A percentile compares a stretch with the other conserved stretches of the same genome.
Evolutionary conservation across 306 rosid species (phyloP).

Genomic region (Parietaria judaica): DNA sequence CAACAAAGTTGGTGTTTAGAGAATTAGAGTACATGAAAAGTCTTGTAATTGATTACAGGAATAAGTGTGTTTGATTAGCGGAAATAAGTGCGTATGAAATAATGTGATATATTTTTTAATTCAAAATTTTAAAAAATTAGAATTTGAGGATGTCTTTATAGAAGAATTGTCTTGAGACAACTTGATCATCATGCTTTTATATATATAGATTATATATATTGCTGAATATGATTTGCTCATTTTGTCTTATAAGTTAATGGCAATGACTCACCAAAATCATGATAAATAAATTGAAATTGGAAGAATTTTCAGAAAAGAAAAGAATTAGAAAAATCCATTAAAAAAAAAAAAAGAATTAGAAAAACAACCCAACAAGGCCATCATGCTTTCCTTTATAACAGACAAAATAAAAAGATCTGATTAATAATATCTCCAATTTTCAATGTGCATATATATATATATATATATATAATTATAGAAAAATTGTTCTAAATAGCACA

Average conservation of each 20-base stretch:
- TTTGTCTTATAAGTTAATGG: slow-evolving; percentile 16
- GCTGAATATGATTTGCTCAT: slow-evolving; percentile 14
- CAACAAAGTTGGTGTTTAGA: too few species aligned
- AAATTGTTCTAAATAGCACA: too few species aligned
- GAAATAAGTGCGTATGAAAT: too few species aligned
- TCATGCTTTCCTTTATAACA: slow-evolving; percentile 37
- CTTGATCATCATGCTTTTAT: too few species aligned
- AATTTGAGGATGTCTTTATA: too few species aligned
- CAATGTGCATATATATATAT: slow-evolving; percentile 6
- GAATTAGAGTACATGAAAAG: too few species aligned
- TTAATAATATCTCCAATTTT: slow-evolving; percentile 1
- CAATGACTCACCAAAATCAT: slow-evolving; percentile 54
- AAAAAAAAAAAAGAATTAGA: slow-evolving; percentile 23
- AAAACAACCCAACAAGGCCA: slow-evolving; percentile 28
- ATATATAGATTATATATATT: slow-evolving; percentile 1
- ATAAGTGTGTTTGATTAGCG: too few species aligned
- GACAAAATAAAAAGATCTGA: slow-evolving; percentile 32
- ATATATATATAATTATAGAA: slow-evolving; percentile 10
- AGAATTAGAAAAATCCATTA: slow-evolving; percentile 11
- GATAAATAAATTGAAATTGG: slow-evolving; percentile 7
- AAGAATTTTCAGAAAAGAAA: background rate
- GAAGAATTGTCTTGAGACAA: too few species aligned
- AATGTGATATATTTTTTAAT: too few species aligned
- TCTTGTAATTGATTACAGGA: too few species aligned
- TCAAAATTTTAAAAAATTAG: too few species aligned